Evolutionary conservation across 306 rosid species (phyloP).

Genomic region (Glycine tomentella): DNA sequence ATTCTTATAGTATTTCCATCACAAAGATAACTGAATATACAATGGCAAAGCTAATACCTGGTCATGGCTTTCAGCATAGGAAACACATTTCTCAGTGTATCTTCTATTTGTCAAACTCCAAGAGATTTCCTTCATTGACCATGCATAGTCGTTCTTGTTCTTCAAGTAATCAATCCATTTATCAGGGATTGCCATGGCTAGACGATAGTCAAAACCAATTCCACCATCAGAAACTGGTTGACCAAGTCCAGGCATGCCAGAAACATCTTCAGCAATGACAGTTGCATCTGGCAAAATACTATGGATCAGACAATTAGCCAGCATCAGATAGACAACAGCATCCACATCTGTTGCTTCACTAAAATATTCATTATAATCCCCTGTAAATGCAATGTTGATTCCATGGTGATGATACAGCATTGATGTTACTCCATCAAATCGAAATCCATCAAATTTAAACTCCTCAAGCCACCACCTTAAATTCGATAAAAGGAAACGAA

Average conservation of each 20-base stretch:
- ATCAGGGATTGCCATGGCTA: conserved; percentile 95
- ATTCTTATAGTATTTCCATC: conserved; percentile 38
- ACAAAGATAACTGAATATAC: conserved; percentile 31
- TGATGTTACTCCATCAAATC: conserved; percentile 96
- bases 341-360: conserved; percentile 88
- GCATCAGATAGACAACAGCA: conserved; percentile 94
- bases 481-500: conserved; percentile 94
- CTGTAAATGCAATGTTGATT: conserved; percentile 75
- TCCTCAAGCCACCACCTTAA: conserved; percentile 97
- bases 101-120: conserved; percentile 87
- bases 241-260: conserved; percentile 98
- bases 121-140: conserved; percentile 89
- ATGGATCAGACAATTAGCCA: conserved; percentile 79
- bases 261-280: conserved; percentile 95
- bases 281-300: conserved; percentile 81
- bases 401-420: conserved; percentile 99
- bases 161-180: conserved; percentile 93
- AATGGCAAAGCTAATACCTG: conserved; percentile 64
- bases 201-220: conserved; percentile 90
- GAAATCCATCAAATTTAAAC: conserved; percentile 91
- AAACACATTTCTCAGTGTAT: conserved; percentile 86
- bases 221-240: conserved; percentile 75
- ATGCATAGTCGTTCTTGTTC: conserved; percentile 77
- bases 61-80: conserved; percentile 98
- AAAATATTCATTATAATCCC: conserved; percentile 89